Base-by-base conservation (phyloP, 2,329 filamentous ascomycete species). In the Pezicula radicicola region DNA sequence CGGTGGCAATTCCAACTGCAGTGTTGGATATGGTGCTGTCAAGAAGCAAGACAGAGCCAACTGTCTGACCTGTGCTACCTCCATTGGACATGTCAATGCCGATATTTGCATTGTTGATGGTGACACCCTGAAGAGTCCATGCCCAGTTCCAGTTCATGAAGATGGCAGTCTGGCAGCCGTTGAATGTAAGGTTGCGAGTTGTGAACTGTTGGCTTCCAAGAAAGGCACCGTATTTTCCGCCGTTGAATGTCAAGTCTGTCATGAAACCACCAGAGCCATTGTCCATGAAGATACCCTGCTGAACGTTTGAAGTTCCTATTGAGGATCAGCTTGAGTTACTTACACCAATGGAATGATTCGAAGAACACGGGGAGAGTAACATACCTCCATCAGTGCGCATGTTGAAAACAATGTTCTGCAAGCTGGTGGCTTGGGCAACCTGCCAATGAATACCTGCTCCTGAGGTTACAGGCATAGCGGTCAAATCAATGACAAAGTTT, bases 141-240 rank as follows among this genome's bases (percentile, higher is more conserved):
- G 84, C 76, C 91, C 91, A 96, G 74, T 93, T 89, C 91, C 91
- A 96, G 76, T 91, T 91, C 84, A 94, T 88, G 72, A 82, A 90
- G 57, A 96, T 84, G 55, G 88, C 91, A 2, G 89, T 95, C 65
- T 89, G 80, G 75, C 88, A 92, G 69, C 81, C 79, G 68, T 88
- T 89, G 78, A 95, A 95, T 35, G 80, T 87, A 67, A 94, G 66
- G 71, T 95, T 94, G 60, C 90, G 86, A 27, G 85, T 87, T 37
- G 89, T 93, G 71, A 93, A 94, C 71, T 96, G 91, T 72, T 96
- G 91, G 71, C 85, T 91, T 46, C 91, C 91, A 25, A 93, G 75
- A 72, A 90, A 93, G 60, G 85, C 85, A 50, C 91, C 89, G 59
- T 85, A 84, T 59, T 81, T 81, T 56, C 91, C 91, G 55, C 90